Conservation (phyloP, 2,329 filamentous ascomycete species). For the Venturia pyrina region DNA sequence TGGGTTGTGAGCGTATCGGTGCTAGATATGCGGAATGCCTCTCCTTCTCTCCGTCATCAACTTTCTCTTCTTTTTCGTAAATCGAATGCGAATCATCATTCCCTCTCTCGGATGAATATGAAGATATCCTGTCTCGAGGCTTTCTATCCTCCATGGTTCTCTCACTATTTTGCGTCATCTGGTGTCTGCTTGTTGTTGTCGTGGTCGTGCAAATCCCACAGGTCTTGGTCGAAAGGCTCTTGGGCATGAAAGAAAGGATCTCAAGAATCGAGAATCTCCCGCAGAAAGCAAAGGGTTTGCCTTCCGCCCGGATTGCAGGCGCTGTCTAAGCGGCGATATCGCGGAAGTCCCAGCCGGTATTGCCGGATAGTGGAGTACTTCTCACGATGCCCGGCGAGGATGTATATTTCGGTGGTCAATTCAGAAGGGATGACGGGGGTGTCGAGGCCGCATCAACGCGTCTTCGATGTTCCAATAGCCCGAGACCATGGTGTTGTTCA, state of each 20-base stretch:
- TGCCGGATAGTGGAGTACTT: not conserved
- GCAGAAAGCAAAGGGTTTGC: too few species aligned
- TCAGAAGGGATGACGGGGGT: not conserved
- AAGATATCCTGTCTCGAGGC: not conserved
- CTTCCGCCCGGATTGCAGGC: not conserved
- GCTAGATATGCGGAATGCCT: not conserved
- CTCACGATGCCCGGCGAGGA: not conserved
- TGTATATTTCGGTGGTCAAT: not conserved
- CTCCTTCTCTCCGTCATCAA: not conserved
- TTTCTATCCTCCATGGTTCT: not conserved
- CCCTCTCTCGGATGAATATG: not conserved
- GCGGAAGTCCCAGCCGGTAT: not conserved
- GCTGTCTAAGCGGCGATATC: not conserved
- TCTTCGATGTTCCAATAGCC: not conserved
- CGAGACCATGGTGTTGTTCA: not conserved
- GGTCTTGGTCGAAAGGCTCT: not conserved
- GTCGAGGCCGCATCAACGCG: not conserved
- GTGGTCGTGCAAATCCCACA: not conserved
- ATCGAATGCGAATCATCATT: not conserved
- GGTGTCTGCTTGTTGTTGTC: not conserved
- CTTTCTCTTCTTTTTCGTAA: not conserved
- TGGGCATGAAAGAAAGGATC: not conserved
- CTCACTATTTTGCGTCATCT: not conserved
- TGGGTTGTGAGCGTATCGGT: not conserved
- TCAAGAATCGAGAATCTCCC: not conserved